Evolutionary conservation across 805 yeast species (phyloP).

Genomic region (Sugiyamaella floridensis): DNA sequence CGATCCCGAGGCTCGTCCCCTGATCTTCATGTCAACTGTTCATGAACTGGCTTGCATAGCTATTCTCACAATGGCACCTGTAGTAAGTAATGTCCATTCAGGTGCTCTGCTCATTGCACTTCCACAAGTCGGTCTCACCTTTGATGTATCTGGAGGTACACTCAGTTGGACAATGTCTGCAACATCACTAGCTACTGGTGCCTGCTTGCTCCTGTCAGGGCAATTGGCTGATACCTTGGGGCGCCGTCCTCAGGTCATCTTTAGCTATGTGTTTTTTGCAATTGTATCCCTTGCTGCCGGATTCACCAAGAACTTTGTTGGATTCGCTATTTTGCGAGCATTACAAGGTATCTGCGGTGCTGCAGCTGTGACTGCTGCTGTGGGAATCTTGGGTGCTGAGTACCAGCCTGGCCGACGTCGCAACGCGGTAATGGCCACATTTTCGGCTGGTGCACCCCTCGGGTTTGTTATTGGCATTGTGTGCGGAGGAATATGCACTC

Average conservation of each 20-base stretch:
- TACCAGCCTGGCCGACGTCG: constrained; percentile 37
- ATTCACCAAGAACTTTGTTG: constrained; percentile 26
- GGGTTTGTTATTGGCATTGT: constrained; percentile 40
- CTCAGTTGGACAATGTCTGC: constrained; percentile 41
- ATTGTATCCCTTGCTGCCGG: constrained; percentile 26
- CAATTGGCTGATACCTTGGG: constrained; percentile 42
- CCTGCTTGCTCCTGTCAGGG: constrained; percentile 39
- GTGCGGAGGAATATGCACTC: constrained; percentile 39
- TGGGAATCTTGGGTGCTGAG: constrained; percentile 40
- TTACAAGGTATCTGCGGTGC: constrained; percentile 41
- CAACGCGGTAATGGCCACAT: constrained; percentile 38
- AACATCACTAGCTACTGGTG: constrained; percentile 38
- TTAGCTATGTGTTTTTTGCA: constrained; percentile 31
- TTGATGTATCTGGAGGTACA: constrained; percentile 35
- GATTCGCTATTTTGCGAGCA: constrained; percentile 38
- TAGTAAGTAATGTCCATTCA: constrained; percentile 7
- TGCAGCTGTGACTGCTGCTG: constrained; percentile 42
- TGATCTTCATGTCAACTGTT: constrained; percentile 1
- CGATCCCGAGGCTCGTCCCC: constrained; percentile 6
- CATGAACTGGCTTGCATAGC: constrained; percentile 4
- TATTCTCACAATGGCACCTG: constrained; percentile 10
- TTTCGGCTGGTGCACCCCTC: constrained; percentile 42
- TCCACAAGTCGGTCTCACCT: constrained; percentile 31
- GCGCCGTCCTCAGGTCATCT: constrained; percentile 34
- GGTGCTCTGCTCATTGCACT: constrained; percentile 35